Conservation (phyloP, 192 early-diverging fungal genomes). For the Jimgerdemannia lactiflua region DNA sequence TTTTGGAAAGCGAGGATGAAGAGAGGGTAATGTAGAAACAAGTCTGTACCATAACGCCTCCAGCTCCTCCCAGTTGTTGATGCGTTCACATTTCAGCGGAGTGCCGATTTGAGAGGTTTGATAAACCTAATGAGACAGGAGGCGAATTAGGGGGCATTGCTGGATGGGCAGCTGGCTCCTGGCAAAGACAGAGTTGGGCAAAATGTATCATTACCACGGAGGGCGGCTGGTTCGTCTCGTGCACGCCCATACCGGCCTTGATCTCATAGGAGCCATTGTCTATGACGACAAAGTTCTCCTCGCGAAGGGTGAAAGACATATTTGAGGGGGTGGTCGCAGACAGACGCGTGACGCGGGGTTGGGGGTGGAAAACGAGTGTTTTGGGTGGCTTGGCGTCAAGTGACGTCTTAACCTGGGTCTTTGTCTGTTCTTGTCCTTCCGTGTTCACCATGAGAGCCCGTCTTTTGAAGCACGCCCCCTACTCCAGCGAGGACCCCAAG, state of each 20-base stretch:
- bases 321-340: background rate
- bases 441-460: too few relatives aligned
- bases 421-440: too few relatives aligned
- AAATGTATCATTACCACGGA: conserved; percentile 48
- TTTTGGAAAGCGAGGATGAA: background rate
- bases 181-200: conserved; percentile 9
- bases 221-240: conserved; percentile 75
- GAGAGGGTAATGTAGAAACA: background rate
- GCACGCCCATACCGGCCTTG: conserved; percentile 71
- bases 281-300: conserved; percentile 84
- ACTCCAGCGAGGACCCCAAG: too few relatives aligned
- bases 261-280: conserved; percentile 79
- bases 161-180: background rate
- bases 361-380: too few relatives aligned
- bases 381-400: too few relatives aligned
- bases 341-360: background rate
- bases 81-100: conserved; percentile 57
- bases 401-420: too few relatives aligned
- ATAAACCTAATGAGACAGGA: conserved; percentile 11
- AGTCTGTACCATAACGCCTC: conserved; percentile 61
- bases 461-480: too few relatives aligned
- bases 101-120: conserved; percentile 23
- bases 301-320: conserved; percentile 53
- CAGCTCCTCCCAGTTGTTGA: conserved; percentile 72
- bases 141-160: background rate